These are phyloP conservation scores for Fusarium liriodendri DNA, from an alignment of 2,329 filamentous ascomycete species.

Conservation along the genomic window DNA sequence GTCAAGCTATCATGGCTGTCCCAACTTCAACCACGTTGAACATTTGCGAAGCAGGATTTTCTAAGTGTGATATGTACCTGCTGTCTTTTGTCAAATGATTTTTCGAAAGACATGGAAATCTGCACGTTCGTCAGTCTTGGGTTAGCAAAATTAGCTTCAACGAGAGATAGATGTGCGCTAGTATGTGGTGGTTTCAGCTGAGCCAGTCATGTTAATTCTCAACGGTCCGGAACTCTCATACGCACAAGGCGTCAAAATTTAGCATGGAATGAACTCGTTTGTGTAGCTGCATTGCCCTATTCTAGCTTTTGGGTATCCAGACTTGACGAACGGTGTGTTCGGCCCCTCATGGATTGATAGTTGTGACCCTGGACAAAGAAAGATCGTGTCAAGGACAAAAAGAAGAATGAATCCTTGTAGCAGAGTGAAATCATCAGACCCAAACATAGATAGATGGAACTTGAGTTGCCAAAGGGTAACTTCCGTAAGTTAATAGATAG, in stretches of 20 bases:
- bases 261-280: background rate
- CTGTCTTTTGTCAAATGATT: no score
- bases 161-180: background rate
- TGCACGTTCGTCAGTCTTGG: background rate
- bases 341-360: no score
- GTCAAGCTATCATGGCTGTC: no score
- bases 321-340: no score
- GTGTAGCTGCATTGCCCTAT: no score
- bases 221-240: background rate
- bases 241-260: background rate
- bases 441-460: no score
- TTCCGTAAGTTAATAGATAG: background rate
- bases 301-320: no score
- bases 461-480: background rate
- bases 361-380: background rate
- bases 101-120: background rate
- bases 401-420: background rate
- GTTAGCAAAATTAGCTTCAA: no score
- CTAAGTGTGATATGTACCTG: no score
- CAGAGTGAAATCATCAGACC: background rate
- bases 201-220: background rate
- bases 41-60: no score
- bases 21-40: no score
- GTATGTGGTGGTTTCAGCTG: background rate
- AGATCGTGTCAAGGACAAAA: no score